Base-by-base conservation (phyloP, 2,329 filamentous ascomycete species). In the Elsinoe ampelina region DNA sequence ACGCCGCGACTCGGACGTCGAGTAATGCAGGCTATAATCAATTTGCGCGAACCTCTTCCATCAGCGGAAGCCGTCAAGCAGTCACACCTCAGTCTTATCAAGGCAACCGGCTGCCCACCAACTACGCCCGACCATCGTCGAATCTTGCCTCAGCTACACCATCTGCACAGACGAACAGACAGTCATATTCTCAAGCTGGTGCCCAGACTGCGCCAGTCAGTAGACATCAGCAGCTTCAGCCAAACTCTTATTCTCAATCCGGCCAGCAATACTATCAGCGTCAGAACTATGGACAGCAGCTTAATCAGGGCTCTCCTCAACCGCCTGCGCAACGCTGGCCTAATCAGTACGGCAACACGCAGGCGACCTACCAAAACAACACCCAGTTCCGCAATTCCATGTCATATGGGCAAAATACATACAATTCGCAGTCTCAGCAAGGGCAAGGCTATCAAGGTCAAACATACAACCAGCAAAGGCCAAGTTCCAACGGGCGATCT, bases 1-100 rank as follows among this genome's bases (percentile, higher is more conserved):
- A 62, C 6, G 63, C 64, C 42, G 63, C 67, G 2, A 61, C 61
- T 11, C 63, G 67, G 5, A 63, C 64, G 5, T 47, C 54, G 10
- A 34, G 13, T 26, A 56, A 22, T 47, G 22, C 39, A 11, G 15
- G 30, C 26, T 56, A 45, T 19, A 38, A 45, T 19, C 58, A 59
- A 22, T 57, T 54, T 22, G 32, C n/a, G 10, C 55, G 58, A 45
- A 50, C 55, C 8, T 15, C 45, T 41, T 45, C 32, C n/a, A 13
- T 48, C 8, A 36, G 12, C 13, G 41, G 41, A 17, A 17, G 13
- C 35, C 54, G 54, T 6, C 13, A 41, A 13, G 54, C 54, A 17
- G 19, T 56, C 12, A 56, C 54, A 5, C 41, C 54, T 1, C 54
- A 56, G 20, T 11, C 54, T 7, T 45, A 56, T 20, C 39, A 45